Evolutionary conservation across 73 alveolate species (phyloP).

Genomic region (Blepharisma stoltei): DNA sequence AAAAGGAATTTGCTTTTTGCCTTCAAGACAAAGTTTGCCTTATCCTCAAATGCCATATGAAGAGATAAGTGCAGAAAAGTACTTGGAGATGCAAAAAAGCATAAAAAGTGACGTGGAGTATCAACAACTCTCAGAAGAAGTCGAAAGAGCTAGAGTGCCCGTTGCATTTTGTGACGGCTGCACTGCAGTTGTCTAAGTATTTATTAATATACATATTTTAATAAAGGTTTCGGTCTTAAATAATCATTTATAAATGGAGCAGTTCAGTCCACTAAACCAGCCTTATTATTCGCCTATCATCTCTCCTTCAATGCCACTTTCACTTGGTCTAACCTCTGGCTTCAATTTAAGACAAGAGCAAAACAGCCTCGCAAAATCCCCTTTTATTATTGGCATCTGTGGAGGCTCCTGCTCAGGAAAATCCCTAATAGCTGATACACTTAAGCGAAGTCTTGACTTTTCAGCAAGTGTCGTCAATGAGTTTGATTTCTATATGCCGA

Average conservation of each 20-base stretch:
- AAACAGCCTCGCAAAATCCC: neutral
- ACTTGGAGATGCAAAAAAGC: constrained; percentile 4
- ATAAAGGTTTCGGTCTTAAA: neutral
- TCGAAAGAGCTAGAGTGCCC: too few relatives aligned
- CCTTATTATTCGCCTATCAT: neutral
- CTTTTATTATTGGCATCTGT: neutral
- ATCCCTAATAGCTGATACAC: constrained; percentile 10
- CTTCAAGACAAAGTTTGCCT: constrained; percentile 30
- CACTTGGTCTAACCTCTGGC: constrained; percentile 9
- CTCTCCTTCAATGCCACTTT: neutral
- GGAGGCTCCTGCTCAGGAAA: neutral
- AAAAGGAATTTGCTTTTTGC: constrained; percentile 61
- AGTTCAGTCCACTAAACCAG: constrained; percentile 11
- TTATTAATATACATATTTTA: constrained; percentile 24
- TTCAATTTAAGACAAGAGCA: neutral
- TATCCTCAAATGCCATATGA: constrained; percentile 68
- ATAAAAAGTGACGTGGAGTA: neutral
- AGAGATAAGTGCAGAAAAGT: constrained; percentile 44
- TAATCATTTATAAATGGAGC: constrained; percentile 1
- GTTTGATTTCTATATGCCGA: constrained; percentile 9
- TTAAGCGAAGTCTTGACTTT: constrained; percentile 12
- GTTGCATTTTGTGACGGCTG: too few relatives aligned
- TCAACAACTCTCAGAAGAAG: too few relatives aligned
- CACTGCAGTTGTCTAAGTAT: too few relatives aligned
- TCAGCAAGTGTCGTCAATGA: constrained; percentile 24